phyloP scores from a whole-genome alignment of 2,329 filamentous ascomycete genomes.

The Leptographium lundbergii region DNA sequence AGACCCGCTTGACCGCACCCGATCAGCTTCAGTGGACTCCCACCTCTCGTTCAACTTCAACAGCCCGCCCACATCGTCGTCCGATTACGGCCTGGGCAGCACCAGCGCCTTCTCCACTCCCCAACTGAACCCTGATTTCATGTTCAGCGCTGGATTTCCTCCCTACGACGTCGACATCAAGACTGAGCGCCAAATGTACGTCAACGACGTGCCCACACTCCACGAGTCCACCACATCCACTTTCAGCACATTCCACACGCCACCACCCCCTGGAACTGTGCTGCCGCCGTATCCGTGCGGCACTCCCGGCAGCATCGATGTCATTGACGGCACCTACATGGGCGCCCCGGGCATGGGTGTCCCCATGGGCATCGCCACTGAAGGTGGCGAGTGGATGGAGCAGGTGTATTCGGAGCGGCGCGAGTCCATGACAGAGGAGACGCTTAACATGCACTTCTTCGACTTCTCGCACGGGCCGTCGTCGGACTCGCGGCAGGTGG shows the following conservation, averaged over 20 bases:
- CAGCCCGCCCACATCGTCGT: constrained; percentile 35
- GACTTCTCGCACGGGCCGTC: constrained; percentile 55
- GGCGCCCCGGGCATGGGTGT: constrained; percentile 1
- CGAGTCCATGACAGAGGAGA: constrained; percentile 55
- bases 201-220: constrained; percentile 78
- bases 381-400: constrained; percentile 31
- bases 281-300: constrained; percentile 44
- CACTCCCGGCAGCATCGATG: background rate
- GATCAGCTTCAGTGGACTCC: constrained; percentile 70
- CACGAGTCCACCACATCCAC: constrained; percentile 82
- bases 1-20: constrained; percentile 58
- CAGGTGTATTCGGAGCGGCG: constrained; percentile 55
- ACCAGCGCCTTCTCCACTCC: constrained; percentile 41
- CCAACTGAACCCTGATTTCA: constrained; percentile 49
- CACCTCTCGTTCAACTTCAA: constrained; percentile 69
- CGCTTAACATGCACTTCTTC: constrained; percentile 66
- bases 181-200: constrained; percentile 86
- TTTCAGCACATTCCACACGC: constrained; percentile 80
- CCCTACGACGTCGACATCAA: constrained; percentile 94
- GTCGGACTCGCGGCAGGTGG: constrained; percentile 25
- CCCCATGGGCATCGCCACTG: background rate
- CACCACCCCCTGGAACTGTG: constrained; percentile 56
- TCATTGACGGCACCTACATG: background rate
- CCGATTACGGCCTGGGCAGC: constrained; percentile 28
- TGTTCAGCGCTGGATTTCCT: constrained; percentile 36